Base-by-base conservation (phyloP, 2,329 filamentous ascomycete genomes). In the Aspergillus alliaceus region DNA sequence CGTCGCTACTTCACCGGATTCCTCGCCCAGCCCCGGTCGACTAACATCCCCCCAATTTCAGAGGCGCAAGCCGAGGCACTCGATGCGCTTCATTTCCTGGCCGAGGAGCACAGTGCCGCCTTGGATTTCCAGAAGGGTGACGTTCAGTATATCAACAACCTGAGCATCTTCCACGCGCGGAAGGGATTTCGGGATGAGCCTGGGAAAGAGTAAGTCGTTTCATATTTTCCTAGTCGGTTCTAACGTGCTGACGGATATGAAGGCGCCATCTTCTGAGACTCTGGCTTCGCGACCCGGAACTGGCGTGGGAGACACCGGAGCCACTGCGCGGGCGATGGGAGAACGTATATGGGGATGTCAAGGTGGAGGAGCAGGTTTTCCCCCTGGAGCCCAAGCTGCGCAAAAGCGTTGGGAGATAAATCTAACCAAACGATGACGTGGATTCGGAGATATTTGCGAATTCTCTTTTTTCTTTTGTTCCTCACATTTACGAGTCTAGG, bases 1-100 rank as follows among this genome's bases (percentile, higher is more conserved):
- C 80, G 86, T 2, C 79, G 85, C 1, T 75, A 73, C 25, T 87
- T 87, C 61, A 85, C 84, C 0, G 81, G 80, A 2, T 82, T 75
- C 55, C 68, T 70, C 53, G 73, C 71, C 0, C 70, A 77, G 4
- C 78, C 77, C 1, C 72, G 80, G 18, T 77, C 75, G 0, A 51
- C 69, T 0, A 54, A 70, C 15, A 77, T 82, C 8, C 79, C 81
- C 3, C 74, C 79, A 1, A 80, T 83, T 39, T 80, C 74, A 0
- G 79, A 82, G 68, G 79, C 77, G 0, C 80, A 83, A 62, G 80
- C 80, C 8, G 81, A 84, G 63, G 81, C 80, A 0, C 71, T 84
- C 14, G 81, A 83, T 57, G 72, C 79, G 6, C 59, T 83, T 22
- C 80, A 84, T 51, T 83, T 82, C 58, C 61, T 79, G 2, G 80